phyloP scores from a whole-genome alignment of 345 rosid species.

The Eucalyptus grandis region DNA sequence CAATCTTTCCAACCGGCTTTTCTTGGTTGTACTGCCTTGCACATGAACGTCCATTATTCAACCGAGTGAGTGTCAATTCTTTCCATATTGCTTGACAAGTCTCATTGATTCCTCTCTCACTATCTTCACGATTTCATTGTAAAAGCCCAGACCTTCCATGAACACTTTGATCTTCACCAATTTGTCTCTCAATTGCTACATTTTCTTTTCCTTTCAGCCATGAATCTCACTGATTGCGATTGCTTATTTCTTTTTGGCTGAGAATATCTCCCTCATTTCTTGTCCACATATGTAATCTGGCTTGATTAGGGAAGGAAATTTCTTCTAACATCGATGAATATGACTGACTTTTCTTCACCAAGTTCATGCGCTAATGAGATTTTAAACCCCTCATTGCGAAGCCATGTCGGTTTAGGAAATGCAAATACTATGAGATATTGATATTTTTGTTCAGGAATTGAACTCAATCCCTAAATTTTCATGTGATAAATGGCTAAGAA shows the following conservation, averaged over 20 bases:
- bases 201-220: no score
- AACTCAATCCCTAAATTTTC: no score
- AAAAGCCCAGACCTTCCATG: rapidly evolving
- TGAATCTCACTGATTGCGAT: rapidly evolving
- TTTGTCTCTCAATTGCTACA: neutral
- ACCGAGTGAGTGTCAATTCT: rapidly evolving
- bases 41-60: rapidly evolving
- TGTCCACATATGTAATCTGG: neutral
- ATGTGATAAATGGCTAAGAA: no score
- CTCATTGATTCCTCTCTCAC: no score
- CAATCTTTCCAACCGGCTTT: no score
- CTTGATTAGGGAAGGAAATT: neutral
- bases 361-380: neutral
- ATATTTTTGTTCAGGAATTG: no score
- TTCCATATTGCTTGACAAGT: no score
- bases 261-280: neutral
- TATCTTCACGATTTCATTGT: no score
- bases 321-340: neutral
- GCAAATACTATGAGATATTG: no score
- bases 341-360: rapidly evolving
- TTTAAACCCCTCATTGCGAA: rapidly evolving
- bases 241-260: neutral
- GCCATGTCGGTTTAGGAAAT: rapidly evolving
- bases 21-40: no score
- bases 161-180: no score